Evolutionary conservation across 2,329 filamentous ascomycete species (phyloP), one percentile per base, ranked within the genome.

Genomic region (Drechslera avenae): DNA sequence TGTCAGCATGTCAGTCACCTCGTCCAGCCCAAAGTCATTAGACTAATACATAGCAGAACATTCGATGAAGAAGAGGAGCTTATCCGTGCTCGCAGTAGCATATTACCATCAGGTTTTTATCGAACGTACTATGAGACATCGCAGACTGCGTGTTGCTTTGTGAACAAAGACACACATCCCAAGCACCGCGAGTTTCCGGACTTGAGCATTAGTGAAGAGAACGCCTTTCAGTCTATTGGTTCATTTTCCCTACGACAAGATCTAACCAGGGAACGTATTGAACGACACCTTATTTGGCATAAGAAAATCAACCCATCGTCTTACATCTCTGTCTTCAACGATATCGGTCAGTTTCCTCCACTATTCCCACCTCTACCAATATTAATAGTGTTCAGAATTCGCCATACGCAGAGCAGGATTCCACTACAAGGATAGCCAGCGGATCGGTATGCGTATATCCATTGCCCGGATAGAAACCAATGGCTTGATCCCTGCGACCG

Each of bases 191-290:
- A 56, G 3, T 17, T 23, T 4, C 44, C 42, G 1, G 10, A 51
- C 3, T 34, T 62, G 1, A 54, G 42, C 21, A 18, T 62, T 7
- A 2, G 19, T 1, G 32, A 45, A 1, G 36, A 23, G 0, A 49
- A 54, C 6, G 61, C 59, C 0, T 67, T 66, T 30, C 62, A 64
- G 30, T 26, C 62, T 3, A 31, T 63, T 6, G 58, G 35, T 3
- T 21, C 23, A 4, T 56, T 62, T 21, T 7, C 3, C 35, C 2
- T 14, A 14, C 0, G 14, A 3, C 3, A 44, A 52, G 39, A 42
- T 31, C 10, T 62, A 3, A 63, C 43, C 2, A 28, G 12, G 4
- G 16, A 46, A 3, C 13, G 56, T 0, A 44, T 62, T 2, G 34
- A 54, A 17, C 37, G 57, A 0, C 58, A 65, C n/a, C 28, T 56